phyloP scores from a whole-genome alignment of 2,329 filamentous ascomycete species.

The Tympanopsis confertula region DNA sequence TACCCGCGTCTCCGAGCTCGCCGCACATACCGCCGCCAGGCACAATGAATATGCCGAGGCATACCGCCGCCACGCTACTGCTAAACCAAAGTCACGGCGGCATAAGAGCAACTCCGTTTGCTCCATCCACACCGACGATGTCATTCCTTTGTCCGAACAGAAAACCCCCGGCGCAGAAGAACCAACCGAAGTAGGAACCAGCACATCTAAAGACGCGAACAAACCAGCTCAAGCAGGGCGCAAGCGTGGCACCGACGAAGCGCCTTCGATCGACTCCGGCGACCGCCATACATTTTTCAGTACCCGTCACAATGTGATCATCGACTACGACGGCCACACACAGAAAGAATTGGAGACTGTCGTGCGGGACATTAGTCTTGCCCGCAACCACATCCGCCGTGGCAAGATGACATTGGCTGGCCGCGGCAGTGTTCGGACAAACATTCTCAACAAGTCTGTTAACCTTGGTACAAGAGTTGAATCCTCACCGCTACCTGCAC shows the following conservation, averaged over 20 bases:
- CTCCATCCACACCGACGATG: slow-evolving; percentile 1
- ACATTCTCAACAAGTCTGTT: too few relatives aligned
- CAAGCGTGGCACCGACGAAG: not conserved
- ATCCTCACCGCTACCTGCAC: too few relatives aligned
- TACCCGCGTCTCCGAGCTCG: not conserved
- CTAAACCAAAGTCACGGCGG: not conserved
- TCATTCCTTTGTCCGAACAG: not conserved
- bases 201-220: not conserved
- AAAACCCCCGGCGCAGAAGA: not conserved
- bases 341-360: not conserved
- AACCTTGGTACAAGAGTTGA: too few relatives aligned
- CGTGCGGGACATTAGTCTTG: not conserved
- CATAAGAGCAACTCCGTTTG: slow-evolving; percentile 1
- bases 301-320: not conserved
- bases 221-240: not conserved
- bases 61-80: not conserved
- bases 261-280: not conserved
- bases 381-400: not conserved
- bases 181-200: too few relatives aligned
- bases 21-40: not conserved
- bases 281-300: not conserved
- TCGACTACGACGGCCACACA: slow-evolving; percentile 1
- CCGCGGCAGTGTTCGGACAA: too few relatives aligned
- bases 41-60: not conserved
- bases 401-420: not conserved